Percentiles rank a stretch among this genome's conserved stretches.
phyloP scores from a whole-genome alignment of 495 filamentous ascomycete genomes.

The Penicillium roqueforti region DNA sequence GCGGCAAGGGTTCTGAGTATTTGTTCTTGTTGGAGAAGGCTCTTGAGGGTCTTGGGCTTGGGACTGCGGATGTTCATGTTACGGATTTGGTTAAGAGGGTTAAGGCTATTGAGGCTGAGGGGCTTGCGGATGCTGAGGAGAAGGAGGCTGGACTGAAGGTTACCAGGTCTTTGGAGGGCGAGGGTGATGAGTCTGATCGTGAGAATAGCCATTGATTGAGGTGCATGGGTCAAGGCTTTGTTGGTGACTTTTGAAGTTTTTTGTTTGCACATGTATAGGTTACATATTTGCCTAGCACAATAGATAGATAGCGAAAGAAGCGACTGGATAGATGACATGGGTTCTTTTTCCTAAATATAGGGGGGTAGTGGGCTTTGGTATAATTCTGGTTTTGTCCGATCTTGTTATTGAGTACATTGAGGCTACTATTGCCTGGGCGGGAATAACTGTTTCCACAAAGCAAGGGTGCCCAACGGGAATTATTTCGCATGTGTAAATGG shows the following conservation, averaged over 20 bases:
- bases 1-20: constrained; percentile 90
- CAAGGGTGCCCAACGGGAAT: background rate
- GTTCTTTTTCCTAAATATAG: background rate
- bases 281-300: background rate
- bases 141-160: constrained; percentile 37
- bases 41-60: constrained; percentile 67
- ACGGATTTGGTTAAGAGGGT: constrained; percentile 47
- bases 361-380: background rate
- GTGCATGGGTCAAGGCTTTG: background rate
- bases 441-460: background rate
- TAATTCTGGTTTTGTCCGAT: background rate
- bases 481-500: too few relatives aligned
- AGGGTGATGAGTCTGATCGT: constrained; percentile 23
- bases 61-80: constrained; percentile 83
- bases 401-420: background rate
- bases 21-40: constrained; percentile 76
- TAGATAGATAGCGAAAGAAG: background rate
- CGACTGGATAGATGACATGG: background rate
- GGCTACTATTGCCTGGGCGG: background rate
- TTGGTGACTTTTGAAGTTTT: background rate
- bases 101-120: constrained; percentile 36
- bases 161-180: constrained; percentile 24
- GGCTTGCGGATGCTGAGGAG: constrained; percentile 29
- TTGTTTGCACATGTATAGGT: background rate
- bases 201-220: constrained; percentile 24